Evolutionary conservation across 1,284 basidiomycete species (phyloP).

Genomic region (Boletus sp.): DNA sequence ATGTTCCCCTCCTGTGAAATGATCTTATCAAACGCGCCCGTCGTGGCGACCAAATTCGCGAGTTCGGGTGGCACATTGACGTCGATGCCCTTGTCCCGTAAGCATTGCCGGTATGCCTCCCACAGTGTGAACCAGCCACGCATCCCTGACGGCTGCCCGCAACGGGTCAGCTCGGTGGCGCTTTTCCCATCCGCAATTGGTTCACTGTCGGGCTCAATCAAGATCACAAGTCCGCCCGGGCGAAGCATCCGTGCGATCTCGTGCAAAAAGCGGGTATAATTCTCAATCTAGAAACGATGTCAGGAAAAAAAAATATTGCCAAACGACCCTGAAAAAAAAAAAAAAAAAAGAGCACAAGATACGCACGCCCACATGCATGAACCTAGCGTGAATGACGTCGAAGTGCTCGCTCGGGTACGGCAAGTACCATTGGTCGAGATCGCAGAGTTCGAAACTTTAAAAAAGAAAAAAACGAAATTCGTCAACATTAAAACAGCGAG

Average conservation of each 20-base stretch:
- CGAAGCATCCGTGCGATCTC: slow-evolving; percentile 62
- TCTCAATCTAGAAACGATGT: slow-evolving; percentile 43
- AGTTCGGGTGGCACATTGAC: slow-evolving; percentile 52
- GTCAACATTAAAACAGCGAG: slow-evolving; percentile 2
- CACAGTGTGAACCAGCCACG: slow-evolving; percentile 59
- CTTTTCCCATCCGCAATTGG: slow-evolving; percentile 45
- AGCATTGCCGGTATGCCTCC: slow-evolving; percentile 53
- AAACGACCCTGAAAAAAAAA: not conserved
- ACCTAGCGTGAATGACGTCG: slow-evolving; percentile 64
- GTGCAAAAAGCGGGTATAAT: slow-evolving; percentile 55
- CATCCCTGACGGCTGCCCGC: slow-evolving; percentile 39
- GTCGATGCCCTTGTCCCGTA: slow-evolving; percentile 50
- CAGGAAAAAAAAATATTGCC: not conserved
- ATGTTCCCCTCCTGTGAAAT: too few relatives aligned
- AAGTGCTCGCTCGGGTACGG: slow-evolving; percentile 61
- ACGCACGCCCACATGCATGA: slow-evolving; percentile 54
- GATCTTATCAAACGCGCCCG: slow-evolving; percentile 50
- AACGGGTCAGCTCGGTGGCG: slow-evolving; percentile 35
- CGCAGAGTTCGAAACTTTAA: slow-evolving; percentile 62
- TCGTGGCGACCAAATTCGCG: slow-evolving; percentile 41
- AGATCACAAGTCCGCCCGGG: slow-evolving; percentile 63
- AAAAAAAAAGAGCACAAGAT: too few relatives aligned
- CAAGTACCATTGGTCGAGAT: slow-evolving; percentile 52
- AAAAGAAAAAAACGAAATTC: slow-evolving; percentile 5
- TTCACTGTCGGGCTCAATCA: slow-evolving; percentile 55